These are phyloP conservation scores for Boletales sp. DNA, from an alignment of 768 basidiomycete genomes.

Conservation along the genomic window DNA sequence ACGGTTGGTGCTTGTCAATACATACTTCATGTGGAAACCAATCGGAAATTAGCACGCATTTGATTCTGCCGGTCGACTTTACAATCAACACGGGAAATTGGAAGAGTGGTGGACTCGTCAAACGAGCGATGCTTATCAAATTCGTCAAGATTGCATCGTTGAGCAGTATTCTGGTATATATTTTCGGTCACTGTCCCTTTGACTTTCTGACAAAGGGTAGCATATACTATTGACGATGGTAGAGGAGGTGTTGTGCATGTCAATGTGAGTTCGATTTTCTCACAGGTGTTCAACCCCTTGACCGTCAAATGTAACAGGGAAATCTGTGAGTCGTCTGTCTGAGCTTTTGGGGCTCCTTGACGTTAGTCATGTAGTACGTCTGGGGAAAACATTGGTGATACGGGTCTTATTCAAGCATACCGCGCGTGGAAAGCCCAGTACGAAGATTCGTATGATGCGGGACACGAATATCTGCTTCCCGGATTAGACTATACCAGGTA, in stretches of 20 bases:
- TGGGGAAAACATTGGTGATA: constrained; percentile 90
- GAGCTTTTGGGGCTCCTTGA: constrained; percentile 5
- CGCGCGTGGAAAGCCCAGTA: constrained; percentile 88
- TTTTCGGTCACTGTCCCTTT: background rate
- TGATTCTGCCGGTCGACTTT: constrained; percentile 85
- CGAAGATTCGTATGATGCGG: constrained; percentile 50
- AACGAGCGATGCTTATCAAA: constrained; percentile 80
- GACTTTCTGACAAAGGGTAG: constrained; percentile 31
- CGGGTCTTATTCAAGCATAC: constrained; percentile 80
- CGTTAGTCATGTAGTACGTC: constrained; percentile 56
- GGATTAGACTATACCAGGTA: constrained; percentile 75
- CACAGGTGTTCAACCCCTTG: background rate
- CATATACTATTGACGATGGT: constrained; percentile 81
- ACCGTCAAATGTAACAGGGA: constrained; percentile 42
- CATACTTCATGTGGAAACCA: background rate
- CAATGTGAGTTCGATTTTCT: constrained; percentile 52
- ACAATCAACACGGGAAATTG: constrained; percentile 85
- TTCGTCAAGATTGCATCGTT: constrained; percentile 84
- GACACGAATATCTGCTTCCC: constrained; percentile 73
- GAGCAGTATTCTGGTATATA: constrained; percentile 82
- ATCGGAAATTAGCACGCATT: constrained; percentile 66
- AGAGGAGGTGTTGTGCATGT: constrained; percentile 81
- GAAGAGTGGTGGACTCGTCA: constrained; percentile 92
- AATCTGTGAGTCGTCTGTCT: constrained; percentile 54
- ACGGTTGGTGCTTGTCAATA: constrained; percentile 47